A percentile compares a stretch with the other conserved stretches of the same genome.
phyloP scores from a whole-genome alignment of 768 basidiomycete genomes.

The Nidularia pulvinata region DNA sequence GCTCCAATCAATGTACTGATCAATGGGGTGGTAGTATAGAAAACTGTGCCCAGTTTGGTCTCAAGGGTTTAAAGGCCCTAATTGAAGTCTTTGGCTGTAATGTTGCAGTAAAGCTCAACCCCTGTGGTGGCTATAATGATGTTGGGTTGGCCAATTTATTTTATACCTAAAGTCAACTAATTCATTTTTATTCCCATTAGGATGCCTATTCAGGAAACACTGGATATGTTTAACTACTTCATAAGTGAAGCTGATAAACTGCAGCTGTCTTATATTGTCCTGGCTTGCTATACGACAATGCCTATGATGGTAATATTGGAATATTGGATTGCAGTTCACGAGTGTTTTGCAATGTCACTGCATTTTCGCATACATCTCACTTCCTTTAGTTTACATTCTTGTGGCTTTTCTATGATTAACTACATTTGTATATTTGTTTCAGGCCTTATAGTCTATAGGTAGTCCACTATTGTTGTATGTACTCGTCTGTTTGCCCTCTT shows the following conservation, averaged over 20 bases:
- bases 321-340: too few species aligned
- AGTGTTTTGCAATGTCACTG: too few species aligned
- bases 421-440: too few species aligned
- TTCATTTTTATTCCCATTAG: conserved; percentile 16
- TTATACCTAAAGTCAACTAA: neutral
- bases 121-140: conserved; percentile 43
- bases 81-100: conserved; percentile 39
- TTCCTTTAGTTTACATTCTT: too few species aligned
- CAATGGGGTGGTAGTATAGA: too few species aligned
- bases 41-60: conserved; percentile 54
- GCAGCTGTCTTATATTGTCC: conserved; percentile 31
- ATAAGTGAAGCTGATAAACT: conserved; percentile 35
- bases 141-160: conserved; percentile 25
- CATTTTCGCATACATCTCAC: too few species aligned
- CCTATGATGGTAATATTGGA: conserved; percentile 30
- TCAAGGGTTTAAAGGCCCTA: conserved; percentile 46
- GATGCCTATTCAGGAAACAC: conserved; percentile 42
- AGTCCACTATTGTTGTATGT: too few species aligned
- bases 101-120: conserved; percentile 43
- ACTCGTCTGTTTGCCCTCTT: too few species aligned
- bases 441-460: too few species aligned
- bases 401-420: too few species aligned
- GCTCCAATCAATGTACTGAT: conserved; percentile 54
- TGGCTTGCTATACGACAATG: conserved; percentile 13
- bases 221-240: conserved; percentile 39